phyloP scores from a whole-genome alignment of 768 basidiomycete genomes.

The Sarcodon sp. region DNA sequence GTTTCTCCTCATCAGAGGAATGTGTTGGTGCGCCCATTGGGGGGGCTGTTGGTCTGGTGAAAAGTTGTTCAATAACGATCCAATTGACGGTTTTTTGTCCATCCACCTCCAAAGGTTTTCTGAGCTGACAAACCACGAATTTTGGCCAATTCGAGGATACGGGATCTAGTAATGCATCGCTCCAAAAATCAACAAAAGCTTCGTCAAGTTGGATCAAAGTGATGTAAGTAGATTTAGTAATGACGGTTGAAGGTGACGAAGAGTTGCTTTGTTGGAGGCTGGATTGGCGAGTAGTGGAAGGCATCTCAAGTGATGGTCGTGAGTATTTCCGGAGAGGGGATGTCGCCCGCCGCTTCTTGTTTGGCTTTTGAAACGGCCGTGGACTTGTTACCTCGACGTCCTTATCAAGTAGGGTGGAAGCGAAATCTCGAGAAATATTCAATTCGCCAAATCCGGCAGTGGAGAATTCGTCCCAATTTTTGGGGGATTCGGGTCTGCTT shows the following conservation, averaged over 20 bases:
- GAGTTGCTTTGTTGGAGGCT: constrained; percentile 1
- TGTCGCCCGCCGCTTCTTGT: constrained; percentile 16
- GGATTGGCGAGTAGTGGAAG: constrained; percentile 4
- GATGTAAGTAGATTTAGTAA: constrained; percentile 26
- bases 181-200: constrained; percentile 78
- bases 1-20: not conserved
- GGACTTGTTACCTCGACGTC: constrained; percentile 46
- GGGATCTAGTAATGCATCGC: constrained; percentile 59
- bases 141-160: constrained; percentile 52
- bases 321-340: constrained; percentile 12
- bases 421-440: constrained; percentile 30
- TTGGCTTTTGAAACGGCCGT: constrained; percentile 18
- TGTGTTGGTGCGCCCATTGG: constrained; percentile 13
- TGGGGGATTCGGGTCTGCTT: constrained; percentile 16
- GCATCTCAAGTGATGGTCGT: constrained; percentile 13
- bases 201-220: constrained; percentile 56
- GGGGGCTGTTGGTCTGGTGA: constrained; percentile 24
- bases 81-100: constrained; percentile 30
- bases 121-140: constrained; percentile 62
- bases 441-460: constrained; percentile 42
- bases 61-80: constrained; percentile 59
- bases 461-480: constrained; percentile 63
- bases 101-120: constrained; percentile 15
- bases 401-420: constrained; percentile 42
- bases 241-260: constrained; percentile 1